Evolutionary conservation across 129 eudicot species (phyloP), one percentile per base, ranked within the genome.

Genomic region (Heracleum sosnowskyi): DNA sequence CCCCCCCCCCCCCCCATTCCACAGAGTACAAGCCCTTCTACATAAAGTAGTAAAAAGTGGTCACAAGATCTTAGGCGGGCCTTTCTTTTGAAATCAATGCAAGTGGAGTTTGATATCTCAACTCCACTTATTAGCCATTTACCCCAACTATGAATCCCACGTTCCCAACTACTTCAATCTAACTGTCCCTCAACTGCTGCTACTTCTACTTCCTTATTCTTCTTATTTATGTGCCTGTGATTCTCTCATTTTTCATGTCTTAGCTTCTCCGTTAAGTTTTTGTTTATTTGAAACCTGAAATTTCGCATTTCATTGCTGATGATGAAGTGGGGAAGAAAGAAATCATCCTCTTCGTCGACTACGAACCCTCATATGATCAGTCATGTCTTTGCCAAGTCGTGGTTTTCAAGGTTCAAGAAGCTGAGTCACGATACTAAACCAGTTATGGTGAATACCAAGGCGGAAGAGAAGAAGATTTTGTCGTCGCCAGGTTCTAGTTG

Each of bases 11-110:
- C n/a, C n/a, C n/a, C n/a, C 39, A 81, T 83, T 47, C 80, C 53
- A 82, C 84, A 80, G 84, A 81, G 75, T 82, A 78, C 81, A 76
- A 57, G 11, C 12, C 31, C 70, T 26, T 40, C 10, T 26, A 40
- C 45, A 74, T 45, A 83, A 90, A 90, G 90, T 83, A 45, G 86
- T 76, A 86, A 86, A 88, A 90, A 83, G 90, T 93, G 92, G 86
- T 90, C 89, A 89, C 96, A 90, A 81, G 83, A 88, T 83, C 82
- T 84, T 75, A 68, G 97, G 96, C 89, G 96, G 93, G 93, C 88
- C 87, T 93, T 88, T 93, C 89, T 88, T 93, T 93, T 86, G 83
- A 88, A 93, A 78, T 83, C 78, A 88, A 76, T n/a, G 41, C 9
- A 11, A 40, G 76, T n/a, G 28, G 75, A 70, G 26, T 39, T 45